Conservation (phyloP, 495 filamentous ascomycete species). For the Aspergillus sparsus region DNA sequence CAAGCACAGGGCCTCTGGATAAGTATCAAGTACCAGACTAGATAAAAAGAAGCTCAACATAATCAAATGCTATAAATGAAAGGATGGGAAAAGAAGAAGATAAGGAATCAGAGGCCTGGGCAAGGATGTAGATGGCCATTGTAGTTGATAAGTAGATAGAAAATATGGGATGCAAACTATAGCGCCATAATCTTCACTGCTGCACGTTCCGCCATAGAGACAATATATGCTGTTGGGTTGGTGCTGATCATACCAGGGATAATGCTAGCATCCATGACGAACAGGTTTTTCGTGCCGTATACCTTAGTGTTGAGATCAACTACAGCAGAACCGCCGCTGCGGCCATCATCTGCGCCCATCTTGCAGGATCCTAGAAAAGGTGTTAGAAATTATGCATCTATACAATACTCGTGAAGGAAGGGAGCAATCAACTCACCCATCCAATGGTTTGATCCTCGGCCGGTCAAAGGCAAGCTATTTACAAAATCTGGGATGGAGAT, state of each 20-base stretch:
- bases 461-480: background rate
- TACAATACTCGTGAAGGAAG: background rate
- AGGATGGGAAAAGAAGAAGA: no score
- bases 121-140: no score
- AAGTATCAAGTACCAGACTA: no score
- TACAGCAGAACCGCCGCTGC: slow-evolving; percentile 57
- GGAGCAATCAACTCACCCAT: slow-evolving; percentile 18
- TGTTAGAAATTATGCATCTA: background rate
- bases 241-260: slow-evolving; percentile 48
- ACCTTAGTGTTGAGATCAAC: slow-evolving; percentile 67
- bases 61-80: no score
- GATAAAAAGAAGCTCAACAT: no score
- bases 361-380: slow-evolving; percentile 21
- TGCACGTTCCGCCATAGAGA: slow-evolving; percentile 45
- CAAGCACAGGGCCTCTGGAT: no score
- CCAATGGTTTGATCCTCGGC: slow-evolving; percentile 22
- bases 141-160: no score
- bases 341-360: slow-evolving; percentile 40
- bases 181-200: slow-evolving; percentile 40
- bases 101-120: no score
- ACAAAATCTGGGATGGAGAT: slow-evolving; percentile 15
- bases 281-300: slow-evolving; percentile 67
- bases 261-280: slow-evolving; percentile 42
- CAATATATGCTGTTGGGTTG: slow-evolving; percentile 47
- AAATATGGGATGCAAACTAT: background rate